phyloP scores from a whole-genome alignment of 2,329 filamentous ascomycete genomes.

The Leptodontidium sp. region DNA sequence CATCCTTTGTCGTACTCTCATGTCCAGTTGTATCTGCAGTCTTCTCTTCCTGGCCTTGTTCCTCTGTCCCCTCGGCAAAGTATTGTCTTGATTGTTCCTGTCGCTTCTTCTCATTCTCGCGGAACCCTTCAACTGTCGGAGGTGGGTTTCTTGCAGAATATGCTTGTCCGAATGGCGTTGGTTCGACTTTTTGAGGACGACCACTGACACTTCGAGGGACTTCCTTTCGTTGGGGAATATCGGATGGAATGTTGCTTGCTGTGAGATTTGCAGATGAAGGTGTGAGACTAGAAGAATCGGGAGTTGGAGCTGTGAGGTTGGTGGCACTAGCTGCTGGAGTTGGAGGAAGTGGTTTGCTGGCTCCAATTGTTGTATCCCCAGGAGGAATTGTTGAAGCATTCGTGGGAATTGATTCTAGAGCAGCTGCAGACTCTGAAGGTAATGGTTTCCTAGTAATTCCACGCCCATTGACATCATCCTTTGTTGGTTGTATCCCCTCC shows the following conservation, averaged over 20 bases:
- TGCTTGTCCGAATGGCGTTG: slow-evolving; percentile 33
- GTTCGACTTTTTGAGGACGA: slow-evolving; percentile 25
- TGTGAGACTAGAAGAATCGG: not conserved
- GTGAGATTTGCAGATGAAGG: slow-evolving; percentile 4
- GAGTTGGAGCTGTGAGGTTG: slow-evolving; percentile 3
- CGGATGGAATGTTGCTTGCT: not conserved
- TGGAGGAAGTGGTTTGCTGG: slow-evolving; percentile 17
- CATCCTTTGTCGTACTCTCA: slow-evolving; percentile 13
- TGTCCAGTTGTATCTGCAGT: slow-evolving; percentile 18
- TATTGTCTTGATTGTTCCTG: slow-evolving; percentile 33
- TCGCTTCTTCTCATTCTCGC: slow-evolving; percentile 25
- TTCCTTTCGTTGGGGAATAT: slow-evolving; percentile 6
- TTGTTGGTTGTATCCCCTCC: slow-evolving; percentile 21
- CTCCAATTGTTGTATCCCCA: not conserved
- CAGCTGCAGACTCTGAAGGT: slow-evolving; percentile 10
- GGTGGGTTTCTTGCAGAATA: slow-evolving; percentile 40
- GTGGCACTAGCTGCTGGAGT: slow-evolving; percentile 10
- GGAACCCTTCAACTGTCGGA: slow-evolving; percentile 39
- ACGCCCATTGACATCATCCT: slow-evolving; percentile 6
- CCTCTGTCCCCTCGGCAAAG: slow-evolving; percentile 29
- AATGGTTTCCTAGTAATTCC: slow-evolving; percentile 15
- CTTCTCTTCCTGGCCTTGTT: slow-evolving; percentile 12
- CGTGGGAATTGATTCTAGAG: slow-evolving; percentile 8
- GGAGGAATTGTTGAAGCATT: not conserved
- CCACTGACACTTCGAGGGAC: slow-evolving; percentile 1